phyloP scores from a whole-genome alignment of 2,329 filamentous ascomycete genomes.

The Aspergillus bombycis region DNA sequence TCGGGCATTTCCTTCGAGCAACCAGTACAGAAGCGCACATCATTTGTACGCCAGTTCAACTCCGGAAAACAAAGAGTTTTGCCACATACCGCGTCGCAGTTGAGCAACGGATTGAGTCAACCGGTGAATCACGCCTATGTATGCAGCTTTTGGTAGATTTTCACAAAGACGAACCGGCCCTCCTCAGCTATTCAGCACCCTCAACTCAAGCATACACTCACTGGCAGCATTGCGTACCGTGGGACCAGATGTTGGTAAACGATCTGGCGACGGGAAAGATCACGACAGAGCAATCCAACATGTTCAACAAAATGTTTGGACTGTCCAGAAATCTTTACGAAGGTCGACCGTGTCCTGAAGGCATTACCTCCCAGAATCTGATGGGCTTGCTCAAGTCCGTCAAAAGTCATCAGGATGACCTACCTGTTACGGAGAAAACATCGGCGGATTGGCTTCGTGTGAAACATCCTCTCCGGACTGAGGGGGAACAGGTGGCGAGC shows the following conservation, averaged over 20 bases:
- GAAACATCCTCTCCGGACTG: slow-evolving; percentile 1
- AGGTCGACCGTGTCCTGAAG: slow-evolving; percentile 5
- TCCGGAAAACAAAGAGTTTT: slow-evolving; percentile 11
- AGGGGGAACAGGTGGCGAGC: slow-evolving; percentile 1
- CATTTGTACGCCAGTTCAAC: neutral
- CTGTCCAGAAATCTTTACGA: slow-evolving; percentile 8
- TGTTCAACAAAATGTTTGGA: slow-evolving; percentile 3
- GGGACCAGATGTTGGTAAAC: neutral
- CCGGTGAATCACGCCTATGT: neutral
- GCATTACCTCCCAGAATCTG: slow-evolving; percentile 9
- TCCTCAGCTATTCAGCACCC: neutral
- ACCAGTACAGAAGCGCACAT: slow-evolving; percentile 1
- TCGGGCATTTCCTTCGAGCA: slow-evolving; percentile 7
- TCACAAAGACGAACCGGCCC: slow-evolving; percentile 5
- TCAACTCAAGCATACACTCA: neutral
- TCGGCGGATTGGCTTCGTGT: slow-evolving; percentile 11
- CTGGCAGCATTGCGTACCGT: neutral
- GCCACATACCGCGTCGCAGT: slow-evolving; percentile 8
- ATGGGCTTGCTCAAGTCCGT: slow-evolving; percentile 6
- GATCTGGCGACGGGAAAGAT: neutral
- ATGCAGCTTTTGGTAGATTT: slow-evolving; percentile 3
- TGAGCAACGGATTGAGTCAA: neutral
- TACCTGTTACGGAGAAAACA: slow-evolving; percentile 1
- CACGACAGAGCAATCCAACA: neutral
- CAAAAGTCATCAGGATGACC: neutral